Conservation (phyloP, 2,329 filamentous ascomycete genomes). For the Colletotrichum siamense region DNA sequence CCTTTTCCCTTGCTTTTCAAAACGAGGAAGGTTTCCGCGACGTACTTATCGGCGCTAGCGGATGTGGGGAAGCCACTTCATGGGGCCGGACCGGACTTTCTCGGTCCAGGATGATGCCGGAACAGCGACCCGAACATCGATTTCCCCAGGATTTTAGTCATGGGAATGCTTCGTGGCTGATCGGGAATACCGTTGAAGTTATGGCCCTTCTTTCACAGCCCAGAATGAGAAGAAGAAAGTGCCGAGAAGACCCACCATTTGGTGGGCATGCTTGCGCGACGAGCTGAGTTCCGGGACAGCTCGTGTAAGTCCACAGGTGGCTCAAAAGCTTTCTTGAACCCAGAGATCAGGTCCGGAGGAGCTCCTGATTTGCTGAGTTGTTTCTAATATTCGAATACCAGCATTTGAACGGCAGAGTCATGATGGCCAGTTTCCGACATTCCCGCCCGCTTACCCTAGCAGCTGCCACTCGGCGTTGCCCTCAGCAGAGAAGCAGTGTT, state of each 20-base stretch:
- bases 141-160: not conserved
- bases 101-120: slow-evolving; percentile 2
- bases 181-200: not conserved
- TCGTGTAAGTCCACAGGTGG: not conserved
- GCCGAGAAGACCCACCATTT: not conserved
- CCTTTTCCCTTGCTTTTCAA: not conserved
- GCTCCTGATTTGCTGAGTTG: not conserved
- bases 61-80: not conserved
- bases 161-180: not conserved
- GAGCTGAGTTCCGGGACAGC: not conserved
- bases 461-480: not conserved
- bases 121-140: not conserved
- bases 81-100: not conserved
- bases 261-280: not conserved
- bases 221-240: not conserved
- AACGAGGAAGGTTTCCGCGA: slow-evolving; percentile 10
- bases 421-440: not conserved
- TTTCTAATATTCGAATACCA: not conserved
- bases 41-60: not conserved
- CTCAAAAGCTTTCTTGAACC: not conserved
- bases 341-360: not conserved
- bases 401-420: not conserved
- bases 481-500: not conserved
- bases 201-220: not conserved
- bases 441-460: not conserved